Percentiles rank a stretch among this genome's conserved stretches.
phyloP scores from a whole-genome alignment of 2,329 filamentous ascomycete genomes.

The Epichloe aotearoae region DNA sequence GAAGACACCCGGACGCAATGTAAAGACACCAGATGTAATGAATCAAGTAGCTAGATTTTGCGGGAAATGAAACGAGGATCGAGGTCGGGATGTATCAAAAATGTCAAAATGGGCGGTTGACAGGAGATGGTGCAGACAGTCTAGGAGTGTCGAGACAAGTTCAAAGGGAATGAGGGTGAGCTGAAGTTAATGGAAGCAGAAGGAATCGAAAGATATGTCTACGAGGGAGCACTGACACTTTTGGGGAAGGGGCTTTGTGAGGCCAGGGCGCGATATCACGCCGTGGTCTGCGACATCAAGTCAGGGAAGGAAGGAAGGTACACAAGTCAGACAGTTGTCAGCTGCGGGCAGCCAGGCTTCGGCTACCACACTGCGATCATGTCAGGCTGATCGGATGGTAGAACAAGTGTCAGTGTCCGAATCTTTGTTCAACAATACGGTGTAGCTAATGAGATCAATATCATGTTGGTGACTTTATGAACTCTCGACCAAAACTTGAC shows the following conservation, averaged over 20 bases:
- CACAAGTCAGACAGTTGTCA: neutral
- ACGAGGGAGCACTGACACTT: neutral
- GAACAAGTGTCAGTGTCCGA: neutral
- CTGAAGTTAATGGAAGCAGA: neutral
- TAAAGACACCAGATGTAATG: neutral
- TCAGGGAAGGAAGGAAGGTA: neutral
- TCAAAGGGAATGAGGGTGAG: neutral
- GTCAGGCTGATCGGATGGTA: neutral
- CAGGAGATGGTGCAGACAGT: neutral
- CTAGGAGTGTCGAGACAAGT: neutral
- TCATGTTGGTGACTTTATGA: neutral
- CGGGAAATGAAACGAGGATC: slow-evolving; percentile 1
- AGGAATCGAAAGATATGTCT: neutral
- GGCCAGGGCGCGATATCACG: neutral
- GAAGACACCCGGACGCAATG: neutral
- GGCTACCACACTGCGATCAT: neutral
- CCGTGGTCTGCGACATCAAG: neutral
- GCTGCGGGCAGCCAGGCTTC: neutral
- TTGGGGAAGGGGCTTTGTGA: neutral
- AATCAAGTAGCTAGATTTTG: slow-evolving; percentile 4
- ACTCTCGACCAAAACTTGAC: neutral
- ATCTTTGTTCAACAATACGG: neutral
- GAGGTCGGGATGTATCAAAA: slow-evolving; percentile 2
- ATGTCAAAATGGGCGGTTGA: slow-evolving; percentile 2
- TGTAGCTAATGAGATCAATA: neutral